Evolutionary conservation across 163 green algal species (phyloP).

Genomic region (Prototheca cutis): DNA sequence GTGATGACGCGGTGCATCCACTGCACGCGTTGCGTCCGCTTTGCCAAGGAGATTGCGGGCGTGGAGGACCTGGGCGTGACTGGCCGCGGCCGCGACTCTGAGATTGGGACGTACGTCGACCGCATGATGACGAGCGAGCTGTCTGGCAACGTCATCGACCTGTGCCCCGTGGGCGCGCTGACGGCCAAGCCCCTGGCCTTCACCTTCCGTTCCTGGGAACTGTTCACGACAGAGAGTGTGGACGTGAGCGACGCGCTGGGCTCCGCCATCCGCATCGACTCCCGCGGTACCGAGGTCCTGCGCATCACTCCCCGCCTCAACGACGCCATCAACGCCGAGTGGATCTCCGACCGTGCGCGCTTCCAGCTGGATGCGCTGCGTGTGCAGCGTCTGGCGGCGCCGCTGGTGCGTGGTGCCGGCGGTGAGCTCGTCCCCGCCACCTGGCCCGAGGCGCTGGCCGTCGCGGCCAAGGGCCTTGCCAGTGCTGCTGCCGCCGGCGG

Average conservation of each 20-base stretch:
- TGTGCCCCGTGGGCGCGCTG: conserved; percentile 96
- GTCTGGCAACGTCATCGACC: conserved; percentile 94
- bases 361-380: conserved; percentile 95
- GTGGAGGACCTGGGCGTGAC: conserved; percentile 91
- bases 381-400: conserved; percentile 80
- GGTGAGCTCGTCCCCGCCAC: conserved; percentile 31
- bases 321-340: conserved; percentile 97
- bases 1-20: conserved; percentile 99
- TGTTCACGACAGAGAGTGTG: conserved; percentile 85
- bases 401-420: conserved; percentile 57
- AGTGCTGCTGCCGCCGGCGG: conserved; percentile 43
- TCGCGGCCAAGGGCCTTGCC: conserved; percentile 35
- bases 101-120: conserved; percentile 97
- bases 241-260: conserved; percentile 89
- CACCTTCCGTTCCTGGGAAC: conserved; percentile 92
- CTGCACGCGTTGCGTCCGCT: conserved; percentile 97
- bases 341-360: conserved; percentile 92
- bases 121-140: conserved; percentile 85
- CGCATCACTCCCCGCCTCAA: conserved; percentile 88
- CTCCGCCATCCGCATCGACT: conserved; percentile 78
- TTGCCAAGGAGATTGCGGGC: conserved; percentile 88
- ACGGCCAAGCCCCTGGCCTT: conserved; percentile 96
- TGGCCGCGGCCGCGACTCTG: conserved; percentile 74
- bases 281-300: conserved; percentile 80
- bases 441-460: conserved; percentile 76